Base-by-base conservation (phyloP, 495 filamentous ascomycete genomes). In the Chaetomium fimeti region DNA sequence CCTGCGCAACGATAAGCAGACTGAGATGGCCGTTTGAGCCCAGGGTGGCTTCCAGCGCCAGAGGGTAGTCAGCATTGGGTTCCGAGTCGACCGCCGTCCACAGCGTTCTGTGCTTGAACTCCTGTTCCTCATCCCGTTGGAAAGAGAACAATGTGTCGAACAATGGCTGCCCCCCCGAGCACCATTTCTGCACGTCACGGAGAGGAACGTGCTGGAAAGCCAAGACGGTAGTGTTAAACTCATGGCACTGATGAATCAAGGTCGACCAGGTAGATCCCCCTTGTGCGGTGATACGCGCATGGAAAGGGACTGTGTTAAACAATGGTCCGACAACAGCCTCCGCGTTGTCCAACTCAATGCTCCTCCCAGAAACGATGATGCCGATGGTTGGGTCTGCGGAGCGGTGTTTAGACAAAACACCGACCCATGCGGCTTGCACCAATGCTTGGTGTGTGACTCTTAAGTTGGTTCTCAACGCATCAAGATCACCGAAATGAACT, bases 111-210 rank as follows among this genome's bases (percentile, higher is more conserved):
- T 29, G 27, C 7, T 57, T 5, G 3, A 2, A 1, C 1, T 1
- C 36, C 0, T 2, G 2, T 2, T 11, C 15, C n/a, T 67, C 65
- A 7, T 72, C 71, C 13, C 45, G 84, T 68, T 95, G 89, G 67
- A 95, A 97, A 0, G 92, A 88, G 69, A 97, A 96, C 6, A 98
- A 78, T 0, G 83, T 89, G 68, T 96, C 91, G 68, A 97, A 96
- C 27, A 96, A 71, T 55, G 81, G 72, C 67, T 83, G 74, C 51
- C 85, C 80, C 52, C 80, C 64, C 51, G 83, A 75, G 71, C 77
- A 76, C 89, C 91, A 86, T 76, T 90, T 90, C 52, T 88, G 84
- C 27, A 93, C 85, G 54, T 93, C 81, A 16, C 89, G 79, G 15
- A 93, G 79, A 0, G 90, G 80, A 1, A 88, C 89, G 71, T 91